A percentile compares a stretch with the other conserved stretches of the same genome.
Evolutionary conservation across 176 grass and related monocot species (phyloP).

Genomic region (Pharus latifolius): DNA sequence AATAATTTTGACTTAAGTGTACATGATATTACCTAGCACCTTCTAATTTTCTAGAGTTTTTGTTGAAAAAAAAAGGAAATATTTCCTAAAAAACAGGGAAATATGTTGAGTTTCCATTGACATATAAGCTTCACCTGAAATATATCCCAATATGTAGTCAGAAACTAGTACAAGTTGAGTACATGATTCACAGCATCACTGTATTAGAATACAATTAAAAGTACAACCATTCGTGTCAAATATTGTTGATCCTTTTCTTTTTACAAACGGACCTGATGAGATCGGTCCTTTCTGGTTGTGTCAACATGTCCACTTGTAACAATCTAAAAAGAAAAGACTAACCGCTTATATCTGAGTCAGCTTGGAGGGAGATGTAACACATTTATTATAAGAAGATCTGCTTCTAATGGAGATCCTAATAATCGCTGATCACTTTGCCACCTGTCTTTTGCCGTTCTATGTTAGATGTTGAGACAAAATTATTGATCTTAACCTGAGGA

Average conservation of each 20-base stretch:
- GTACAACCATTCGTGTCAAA: background rate
- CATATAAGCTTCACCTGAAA: background rate
- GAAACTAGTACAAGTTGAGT: background rate
- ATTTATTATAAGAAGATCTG: slow-evolving; percentile 19
- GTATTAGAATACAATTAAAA: background rate
- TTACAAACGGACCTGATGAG: background rate
- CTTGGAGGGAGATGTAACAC: too few relatives aligned
- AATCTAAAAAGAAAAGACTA: background rate
- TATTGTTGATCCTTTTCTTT: background rate
- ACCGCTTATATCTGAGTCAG: background rate
- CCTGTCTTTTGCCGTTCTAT: background rate
- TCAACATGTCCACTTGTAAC: slow-evolving; percentile 6
- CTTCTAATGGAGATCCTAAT: slow-evolving; percentile 13
- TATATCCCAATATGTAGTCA: background rate
- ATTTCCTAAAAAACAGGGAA: too few relatives aligned
- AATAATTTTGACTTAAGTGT: too few relatives aligned
- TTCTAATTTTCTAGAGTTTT: too few relatives aligned
- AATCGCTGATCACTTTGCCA: background rate
- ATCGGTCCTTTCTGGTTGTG: background rate
- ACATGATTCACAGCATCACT: background rate
- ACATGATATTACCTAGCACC: too few relatives aligned
- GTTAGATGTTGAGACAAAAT: background rate
- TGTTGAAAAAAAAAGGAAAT: too few relatives aligned
- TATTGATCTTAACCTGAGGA: background rate
- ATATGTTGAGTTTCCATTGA: too few relatives aligned